Base-by-base conservation (phyloP, 345 rosid genomes). In the sweet orange (Citrus sinensis) region DNA sequence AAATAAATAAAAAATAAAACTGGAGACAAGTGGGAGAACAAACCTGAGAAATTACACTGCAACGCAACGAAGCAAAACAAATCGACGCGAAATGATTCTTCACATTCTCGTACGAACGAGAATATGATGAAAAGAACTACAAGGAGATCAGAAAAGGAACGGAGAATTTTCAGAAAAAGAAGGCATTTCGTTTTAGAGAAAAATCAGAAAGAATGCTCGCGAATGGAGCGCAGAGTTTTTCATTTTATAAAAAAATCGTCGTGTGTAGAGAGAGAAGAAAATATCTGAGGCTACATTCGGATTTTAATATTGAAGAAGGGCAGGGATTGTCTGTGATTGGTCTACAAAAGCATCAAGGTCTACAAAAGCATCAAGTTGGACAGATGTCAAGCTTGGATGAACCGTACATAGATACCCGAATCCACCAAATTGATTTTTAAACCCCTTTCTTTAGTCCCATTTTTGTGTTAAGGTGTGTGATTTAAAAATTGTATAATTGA, bases 221-320 rank as follows among this genome's bases (percentile, higher is more conserved):
- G 9, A 19, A 40, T 17, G 16, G 8, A 32, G 11, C 11, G 8
- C 7, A 11, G 46, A 1, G 6, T 9, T 6, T n/a, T 7, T 10
- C 16, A 20, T 30, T 9, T 9, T 22, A 55, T n/a, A 32, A 19
- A 0, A 17, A 32, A 34, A 20, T 54, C 9, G 19, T 7, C 40
- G 63, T 32, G 40, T 7, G 76, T 1, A 60, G 77, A 61, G 68
- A 74, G 77, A 61, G 68, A 24, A 27, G 73, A 74, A 74, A 74
- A 74, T 74, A 74, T 74, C 77, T 74, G 7, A 29, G 17, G 7
- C 76, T 24, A 16, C 20, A 25, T 59, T 2, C 77, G 14, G 55
- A 74, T 7, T 73, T 35, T 54, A 60, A 60, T 61, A 60, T 22
- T 73, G 3, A 1, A 60, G 60, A 1, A 7, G 65, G 66, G 34